These are phyloP conservation scores for Pseudogymnoascus destructans DNA, from an alignment of 2,329 filamentous ascomycete genomes.

Conservation along the genomic window DNA sequence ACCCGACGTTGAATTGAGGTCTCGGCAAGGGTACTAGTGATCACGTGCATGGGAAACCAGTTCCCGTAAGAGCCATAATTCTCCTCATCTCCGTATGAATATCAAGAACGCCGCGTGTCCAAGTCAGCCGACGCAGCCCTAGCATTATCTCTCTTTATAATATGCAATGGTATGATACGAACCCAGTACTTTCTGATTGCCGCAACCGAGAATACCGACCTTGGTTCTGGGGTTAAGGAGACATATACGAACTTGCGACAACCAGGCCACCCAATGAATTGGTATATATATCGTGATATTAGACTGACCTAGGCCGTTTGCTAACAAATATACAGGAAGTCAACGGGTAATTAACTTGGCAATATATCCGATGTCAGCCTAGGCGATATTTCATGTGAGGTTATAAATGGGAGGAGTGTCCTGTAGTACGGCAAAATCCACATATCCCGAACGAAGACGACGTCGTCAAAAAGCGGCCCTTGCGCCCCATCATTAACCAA, in stretches of 20 bases:
- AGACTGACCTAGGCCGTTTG: constrained; percentile 7
- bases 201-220: constrained; percentile 3
- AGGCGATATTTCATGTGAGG: constrained; percentile 17
- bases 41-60: background rate
- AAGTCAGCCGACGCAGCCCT: constrained; percentile 6
- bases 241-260: background rate
- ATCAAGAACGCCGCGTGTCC: background rate
- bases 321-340: background rate
- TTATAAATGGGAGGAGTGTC: constrained; percentile 20
- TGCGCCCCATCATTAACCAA: background rate
- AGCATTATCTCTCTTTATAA: constrained; percentile 8
- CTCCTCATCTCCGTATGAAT: constrained; percentile 8
- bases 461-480: constrained; percentile 12
- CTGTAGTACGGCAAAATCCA: constrained; percentile 18
- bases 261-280: constrained; percentile 5
- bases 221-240: background rate
- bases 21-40: constrained; percentile 4
- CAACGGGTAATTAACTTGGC: constrained; percentile 12
- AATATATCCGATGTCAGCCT: constrained; percentile 16
- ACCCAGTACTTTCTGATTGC: background rate
- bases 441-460: constrained; percentile 25
- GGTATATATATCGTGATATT: constrained; percentile 7
- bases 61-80: constrained; percentile 8
- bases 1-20: constrained; percentile 3
- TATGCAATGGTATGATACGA: constrained; percentile 5